phyloP scores from a whole-genome alignment of 176 grass and related monocot genomes.

The Oryza punctata region DNA sequence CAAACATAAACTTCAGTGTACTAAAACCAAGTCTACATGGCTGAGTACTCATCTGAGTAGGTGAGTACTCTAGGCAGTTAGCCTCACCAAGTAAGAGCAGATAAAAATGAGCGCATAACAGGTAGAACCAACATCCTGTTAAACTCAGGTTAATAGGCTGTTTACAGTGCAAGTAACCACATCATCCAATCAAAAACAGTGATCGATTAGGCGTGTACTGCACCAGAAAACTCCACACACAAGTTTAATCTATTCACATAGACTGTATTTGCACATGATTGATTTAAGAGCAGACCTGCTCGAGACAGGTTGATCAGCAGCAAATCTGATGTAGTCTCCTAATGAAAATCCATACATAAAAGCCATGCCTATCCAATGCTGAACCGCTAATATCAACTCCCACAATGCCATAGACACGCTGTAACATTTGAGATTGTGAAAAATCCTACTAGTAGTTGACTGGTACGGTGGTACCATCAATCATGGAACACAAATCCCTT shows the following conservation, averaged over 20 bases:
- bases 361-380: background rate
- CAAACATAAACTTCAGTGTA: background rate
- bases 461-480: background rate
- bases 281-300: background rate
- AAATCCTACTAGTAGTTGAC: background rate
- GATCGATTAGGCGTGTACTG: background rate
- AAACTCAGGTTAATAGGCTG: background rate
- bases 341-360: background rate
- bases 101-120: background rate
- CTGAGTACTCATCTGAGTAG: background rate
- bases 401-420: background rate
- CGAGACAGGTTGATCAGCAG: background rate
- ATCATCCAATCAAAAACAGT: background rate
- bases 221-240: background rate
- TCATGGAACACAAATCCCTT: background rate
- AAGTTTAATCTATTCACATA: background rate
- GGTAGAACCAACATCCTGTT: background rate
- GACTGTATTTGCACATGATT: background rate
- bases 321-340: background rate
- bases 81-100: background rate
- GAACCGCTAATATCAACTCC: slow-evolving; percentile 1
- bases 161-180: background rate
- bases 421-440: background rate
- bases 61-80: background rate
- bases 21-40: background rate